Base-by-base conservation (phyloP, 371 early-diverging fungal genomes). In the Mortierella sp. region DNA sequence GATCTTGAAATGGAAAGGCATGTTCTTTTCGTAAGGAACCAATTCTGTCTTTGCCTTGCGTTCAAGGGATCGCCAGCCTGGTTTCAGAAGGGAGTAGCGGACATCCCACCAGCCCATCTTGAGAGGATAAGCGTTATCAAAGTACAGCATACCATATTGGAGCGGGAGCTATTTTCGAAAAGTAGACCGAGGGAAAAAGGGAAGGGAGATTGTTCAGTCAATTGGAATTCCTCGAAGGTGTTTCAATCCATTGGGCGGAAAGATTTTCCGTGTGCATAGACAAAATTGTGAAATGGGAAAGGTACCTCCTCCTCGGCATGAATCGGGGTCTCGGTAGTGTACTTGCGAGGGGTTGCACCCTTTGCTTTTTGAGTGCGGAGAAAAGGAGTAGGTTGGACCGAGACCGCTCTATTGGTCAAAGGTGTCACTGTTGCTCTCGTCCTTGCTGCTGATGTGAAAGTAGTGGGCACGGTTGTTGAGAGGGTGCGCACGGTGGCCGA, bases 1-100 rank as follows among this genome's bases (percentile, higher is more conserved):
- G 26, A 91, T 78, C 42, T 75, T 80, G 60, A 92, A 90, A 14
- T 82, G 77, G 50, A 87, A 82, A 8, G 92, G 92, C 79, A 92
- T 79, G 34, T 68, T 76, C 42, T 83, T 72, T 48, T 81, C 75
- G 0, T 89, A 84, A 24, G 90, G 86, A 52, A 92, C 80, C 11
- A 76, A 52, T 11, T 83, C 84, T 0, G 78, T 74, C 58, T 84
- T 84, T n/a, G 84, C 81, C 50, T 84, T 89, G 26, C 75, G 77
- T 48, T 80, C 81, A 26, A 80, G 77, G 4, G 60, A 68, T 47
- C 73, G 73, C 81, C 81, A 80, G 26, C 81, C 81, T 24, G 81
- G 81, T 21, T 70, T 76, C 63, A 80, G 50, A 34, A 80, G 48
- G 1, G 76, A 73, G 57, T 80, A 80, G 3, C 81, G 77, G 3